Conservation (phyloP, 108 stramenopile genomes). For the Nannochloropsis granulata region DNA sequence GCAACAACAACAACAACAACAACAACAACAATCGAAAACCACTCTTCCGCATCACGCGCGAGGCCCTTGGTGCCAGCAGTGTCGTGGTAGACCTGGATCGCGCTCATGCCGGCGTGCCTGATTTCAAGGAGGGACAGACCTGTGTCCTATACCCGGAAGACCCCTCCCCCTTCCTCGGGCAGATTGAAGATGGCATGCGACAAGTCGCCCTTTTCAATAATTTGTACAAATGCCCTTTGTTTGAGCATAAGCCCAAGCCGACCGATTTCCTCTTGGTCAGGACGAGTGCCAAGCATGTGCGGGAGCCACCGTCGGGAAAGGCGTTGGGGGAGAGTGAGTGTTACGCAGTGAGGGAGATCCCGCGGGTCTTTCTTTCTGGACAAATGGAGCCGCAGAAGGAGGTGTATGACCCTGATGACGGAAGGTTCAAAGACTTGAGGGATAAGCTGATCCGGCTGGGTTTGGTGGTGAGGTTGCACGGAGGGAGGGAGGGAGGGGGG, state of each 20-base stretch:
- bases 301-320: neutral
- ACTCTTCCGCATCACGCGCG: neutral
- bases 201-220: neutral
- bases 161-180: neutral
- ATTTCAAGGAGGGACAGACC: neutral
- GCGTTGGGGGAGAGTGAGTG: neutral
- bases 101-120: neutral
- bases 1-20: neutral
- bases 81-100: neutral
- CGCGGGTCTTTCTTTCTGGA: neutral
- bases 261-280: neutral
- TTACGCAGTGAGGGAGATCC: neutral
- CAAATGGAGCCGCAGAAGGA: neutral
- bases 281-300: neutral
- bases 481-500: neutral
- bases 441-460: neutral
- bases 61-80: neutral
- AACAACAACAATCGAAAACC: no score
- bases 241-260: neutral
- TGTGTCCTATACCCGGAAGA: neutral
- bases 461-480: neutral
- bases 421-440: neutral
- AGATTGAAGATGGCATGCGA: neutral
- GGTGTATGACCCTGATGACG: neutral
- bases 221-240: neutral